A percentile compares a stretch with the other conserved stretches of the same genome.
phyloP scores from a whole-genome alignment of 192 early-diverging fungal species.

The Coemansia sp. region DNA sequence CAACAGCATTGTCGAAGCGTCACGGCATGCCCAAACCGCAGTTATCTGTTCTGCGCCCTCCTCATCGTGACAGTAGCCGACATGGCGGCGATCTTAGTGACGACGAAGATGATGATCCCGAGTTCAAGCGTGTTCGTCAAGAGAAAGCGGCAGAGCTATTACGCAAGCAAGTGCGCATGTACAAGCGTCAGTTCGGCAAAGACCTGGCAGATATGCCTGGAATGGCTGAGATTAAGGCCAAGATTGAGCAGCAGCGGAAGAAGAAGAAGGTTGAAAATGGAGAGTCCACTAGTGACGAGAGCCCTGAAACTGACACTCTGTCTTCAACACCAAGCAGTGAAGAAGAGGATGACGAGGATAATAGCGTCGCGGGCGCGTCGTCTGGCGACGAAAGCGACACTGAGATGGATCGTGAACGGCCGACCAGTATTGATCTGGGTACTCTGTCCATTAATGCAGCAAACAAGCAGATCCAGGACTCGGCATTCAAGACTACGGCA shows the following conservation, averaged over 20 bases:
- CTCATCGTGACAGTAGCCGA: neutral
- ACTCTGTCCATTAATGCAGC: constrained; percentile 33
- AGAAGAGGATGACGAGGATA: constrained; percentile 6
- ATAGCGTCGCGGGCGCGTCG: constrained; percentile 6
- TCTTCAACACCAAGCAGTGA: too few species aligned
- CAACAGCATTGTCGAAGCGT: neutral
- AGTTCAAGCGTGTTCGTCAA: constrained; percentile 18
- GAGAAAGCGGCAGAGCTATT: constrained; percentile 20
- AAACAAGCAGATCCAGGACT: constrained; percentile 21
- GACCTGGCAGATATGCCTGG: constrained; percentile 28
- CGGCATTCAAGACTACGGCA: constrained; percentile 35
- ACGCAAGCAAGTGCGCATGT: constrained; percentile 34
- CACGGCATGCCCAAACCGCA: neutral
- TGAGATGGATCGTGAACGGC: neutral
- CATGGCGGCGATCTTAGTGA: neutral
- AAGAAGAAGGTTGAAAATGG: neutral
- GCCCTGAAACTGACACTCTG: too few species aligned
- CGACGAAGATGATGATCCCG: constrained; percentile 16
- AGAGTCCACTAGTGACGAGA: neutral
- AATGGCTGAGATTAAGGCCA: constrained; percentile 19
- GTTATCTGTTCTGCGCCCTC: neutral
- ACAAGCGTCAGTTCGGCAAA: constrained; percentile 36
- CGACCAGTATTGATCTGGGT: constrained; percentile 6
- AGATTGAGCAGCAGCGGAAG: constrained; percentile 12
- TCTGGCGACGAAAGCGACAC: constrained; percentile 8